Conservation (phyloP, 805 yeast genomes). For the Candida suzukii region DNA sequence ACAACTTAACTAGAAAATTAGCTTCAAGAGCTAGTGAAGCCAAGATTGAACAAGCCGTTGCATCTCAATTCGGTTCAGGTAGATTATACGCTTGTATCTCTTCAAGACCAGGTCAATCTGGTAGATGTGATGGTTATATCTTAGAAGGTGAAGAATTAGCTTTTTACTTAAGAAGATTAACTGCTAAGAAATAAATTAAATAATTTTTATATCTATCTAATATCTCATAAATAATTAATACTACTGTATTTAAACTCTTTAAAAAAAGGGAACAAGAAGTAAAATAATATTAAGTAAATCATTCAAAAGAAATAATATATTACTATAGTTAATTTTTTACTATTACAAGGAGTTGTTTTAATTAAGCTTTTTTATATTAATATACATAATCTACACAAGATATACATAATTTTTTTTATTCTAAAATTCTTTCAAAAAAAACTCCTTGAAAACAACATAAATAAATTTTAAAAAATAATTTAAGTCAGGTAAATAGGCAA, state of each 20-base stretch:
- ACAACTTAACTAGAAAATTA: conserved; percentile 82
- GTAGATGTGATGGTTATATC: conserved; percentile 99
- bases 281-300: too few species aligned
- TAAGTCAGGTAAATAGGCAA: conserved; percentile 20
- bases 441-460: too few species aligned
- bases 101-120: conserved; percentile 99
- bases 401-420: neutral
- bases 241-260: too few species aligned
- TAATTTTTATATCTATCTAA: conserved; percentile 13
- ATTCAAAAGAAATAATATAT: too few species aligned
- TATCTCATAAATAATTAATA: too few species aligned
- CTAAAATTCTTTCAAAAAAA: too few species aligned
- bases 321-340: too few species aligned
- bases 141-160: conserved; percentile 99
- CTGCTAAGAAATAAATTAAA: conserved; percentile 87
- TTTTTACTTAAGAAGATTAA: conserved; percentile 99
- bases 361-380: neutral
- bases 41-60: conserved; percentile 84
- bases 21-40: conserved; percentile 86
- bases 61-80: conserved; percentile 97
- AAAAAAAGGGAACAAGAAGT: too few species aligned
- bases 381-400: neutral
- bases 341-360: too few species aligned
- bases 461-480: neutral
- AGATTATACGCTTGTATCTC: conserved; percentile 97